Conservation (phyloP, 805 yeast species). For the Lipomyces spencermartinsiae region DNA sequence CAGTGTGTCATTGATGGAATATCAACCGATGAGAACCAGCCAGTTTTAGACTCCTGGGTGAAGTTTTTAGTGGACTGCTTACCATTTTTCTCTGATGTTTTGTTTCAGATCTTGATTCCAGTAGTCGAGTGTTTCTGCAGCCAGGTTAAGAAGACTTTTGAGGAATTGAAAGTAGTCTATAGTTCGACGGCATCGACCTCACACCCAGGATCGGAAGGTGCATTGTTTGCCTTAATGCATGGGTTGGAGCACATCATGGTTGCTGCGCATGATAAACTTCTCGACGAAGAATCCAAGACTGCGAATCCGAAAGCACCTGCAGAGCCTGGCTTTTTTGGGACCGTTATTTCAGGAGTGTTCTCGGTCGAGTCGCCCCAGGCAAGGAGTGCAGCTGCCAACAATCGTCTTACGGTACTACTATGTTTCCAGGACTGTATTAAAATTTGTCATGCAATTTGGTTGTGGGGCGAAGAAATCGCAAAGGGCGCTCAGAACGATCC, state of each 20-base stretch:
- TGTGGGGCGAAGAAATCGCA: constrained; percentile 59
- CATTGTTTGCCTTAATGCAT: constrained; percentile 53
- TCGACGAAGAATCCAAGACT: constrained; percentile 36
- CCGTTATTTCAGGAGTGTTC: constrained; percentile 74
- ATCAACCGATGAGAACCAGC: constrained; percentile 52
- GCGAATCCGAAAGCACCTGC: constrained; percentile 36
- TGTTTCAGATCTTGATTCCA: constrained; percentile 62
- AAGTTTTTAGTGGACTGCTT: constrained; percentile 59
- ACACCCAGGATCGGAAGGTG: constrained; percentile 42
- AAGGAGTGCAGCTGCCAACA: constrained; percentile 57
- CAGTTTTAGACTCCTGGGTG: constrained; percentile 56
- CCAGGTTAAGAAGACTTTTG: constrained; percentile 49
- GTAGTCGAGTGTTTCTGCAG: constrained; percentile 58
- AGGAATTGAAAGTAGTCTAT: constrained; percentile 39
- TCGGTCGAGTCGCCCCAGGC: constrained; percentile 63
- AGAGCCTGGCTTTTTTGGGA: constrained; percentile 60
- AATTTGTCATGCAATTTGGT: constrained; percentile 71
- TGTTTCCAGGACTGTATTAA: constrained; percentile 67
- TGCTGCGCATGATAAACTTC: constrained; percentile 57
- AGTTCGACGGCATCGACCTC: constrained; percentile 20
- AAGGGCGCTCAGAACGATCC: constrained; percentile 27
- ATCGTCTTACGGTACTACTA: constrained; percentile 61
- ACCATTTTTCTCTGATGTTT: constrained; percentile 56
- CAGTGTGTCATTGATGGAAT: constrained; percentile 60
- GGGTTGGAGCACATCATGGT: constrained; percentile 73